Percentiles rank a stretch among this genome's conserved stretches.
These are phyloP conservation scores for Spatholobus suberectus DNA, from an alignment of 306 rosid genomes.

Conservation along the genomic window DNA sequence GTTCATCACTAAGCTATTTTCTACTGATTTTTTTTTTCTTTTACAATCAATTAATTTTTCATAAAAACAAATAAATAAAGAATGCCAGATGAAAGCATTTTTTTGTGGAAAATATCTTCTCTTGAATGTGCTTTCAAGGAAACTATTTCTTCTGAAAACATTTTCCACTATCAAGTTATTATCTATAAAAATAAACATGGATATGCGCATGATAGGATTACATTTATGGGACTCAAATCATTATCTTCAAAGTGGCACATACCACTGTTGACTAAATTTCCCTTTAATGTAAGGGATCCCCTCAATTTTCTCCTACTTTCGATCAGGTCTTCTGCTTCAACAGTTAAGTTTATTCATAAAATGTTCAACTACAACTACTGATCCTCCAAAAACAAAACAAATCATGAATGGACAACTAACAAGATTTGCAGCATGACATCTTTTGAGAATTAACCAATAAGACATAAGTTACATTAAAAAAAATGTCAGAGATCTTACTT, in stretches of 20 bases:
- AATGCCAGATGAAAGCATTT: neutral
- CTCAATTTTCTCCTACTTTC: neutral
- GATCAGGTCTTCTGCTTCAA: slow-evolving; percentile 1
- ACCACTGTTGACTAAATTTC: neutral
- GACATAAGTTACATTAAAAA: slow-evolving; percentile 8
- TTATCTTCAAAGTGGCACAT: neutral
- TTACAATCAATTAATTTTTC: neutral
- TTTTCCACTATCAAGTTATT: slow-evolving; percentile 14
- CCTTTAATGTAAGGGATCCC: neutral
- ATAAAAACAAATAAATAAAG: neutral
- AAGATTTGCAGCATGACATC: slow-evolving; percentile 10
- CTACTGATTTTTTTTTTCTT: neutral
- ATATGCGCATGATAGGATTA: neutral
- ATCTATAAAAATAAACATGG: neutral
- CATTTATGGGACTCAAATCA: slow-evolving; percentile 9
- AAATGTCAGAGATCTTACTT: slow-evolving; percentile 53
- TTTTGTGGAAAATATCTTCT: neutral
- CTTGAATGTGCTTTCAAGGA: neutral
- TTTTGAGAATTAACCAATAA: slow-evolving; percentile 25
- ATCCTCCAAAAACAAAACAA: slow-evolving; percentile 32
- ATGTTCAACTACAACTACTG: slow-evolving; percentile 17
- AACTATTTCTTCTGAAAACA: neutral
- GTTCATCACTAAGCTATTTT: neutral
- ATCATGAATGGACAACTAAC: slow-evolving; percentile 21
- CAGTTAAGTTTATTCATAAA: neutral